Evolutionary conservation across 331 rosid species (phyloP).

Genomic region (Acacia pycnantha): DNA sequence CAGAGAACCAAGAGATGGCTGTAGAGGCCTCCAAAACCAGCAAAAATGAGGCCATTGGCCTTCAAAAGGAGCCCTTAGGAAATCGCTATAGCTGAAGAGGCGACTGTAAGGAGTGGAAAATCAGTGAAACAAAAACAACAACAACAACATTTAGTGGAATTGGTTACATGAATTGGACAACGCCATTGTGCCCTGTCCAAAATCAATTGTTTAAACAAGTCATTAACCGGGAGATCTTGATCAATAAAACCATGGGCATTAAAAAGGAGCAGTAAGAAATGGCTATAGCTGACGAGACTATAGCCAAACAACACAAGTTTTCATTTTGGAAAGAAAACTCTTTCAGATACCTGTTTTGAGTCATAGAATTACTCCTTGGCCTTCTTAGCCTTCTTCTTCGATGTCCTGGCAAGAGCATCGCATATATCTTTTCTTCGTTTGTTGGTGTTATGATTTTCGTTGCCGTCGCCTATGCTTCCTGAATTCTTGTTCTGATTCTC

Average conservation of each 20-base stretch:
- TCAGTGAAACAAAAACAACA: not conserved
- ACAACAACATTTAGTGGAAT: not conserved
- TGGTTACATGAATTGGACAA: not conserved
- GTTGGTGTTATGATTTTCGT: slow-evolving; percentile 29
- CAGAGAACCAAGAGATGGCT: not conserved
- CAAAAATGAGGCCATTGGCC: not conserved
- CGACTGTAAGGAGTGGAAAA: not conserved
- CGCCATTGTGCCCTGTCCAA: not conserved
- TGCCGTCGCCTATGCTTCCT: slow-evolving; percentile 42
- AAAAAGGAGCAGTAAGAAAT: not conserved
- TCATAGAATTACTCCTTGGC: slow-evolving; percentile 16
- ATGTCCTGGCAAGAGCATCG: slow-evolving; percentile 60
- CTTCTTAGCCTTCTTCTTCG: slow-evolving; percentile 64
- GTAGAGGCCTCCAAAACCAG: not conserved
- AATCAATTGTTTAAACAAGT: not conserved
- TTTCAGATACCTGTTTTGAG: not conserved
- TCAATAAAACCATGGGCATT: slow-evolving; percentile 19
- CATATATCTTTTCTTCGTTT: slow-evolving; percentile 61
- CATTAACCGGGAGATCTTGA: not conserved
- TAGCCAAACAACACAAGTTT: slow-evolving; percentile 1
- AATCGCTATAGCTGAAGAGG: slow-evolving; percentile 13
- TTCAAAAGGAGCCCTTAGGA: not conserved
- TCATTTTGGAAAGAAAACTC: slow-evolving; percentile 13
- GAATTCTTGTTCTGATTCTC: slow-evolving; percentile 62
- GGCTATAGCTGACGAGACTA: not conserved